Conservation (phyloP, 345 rosid species). For the Sapria himalayana region DNA sequence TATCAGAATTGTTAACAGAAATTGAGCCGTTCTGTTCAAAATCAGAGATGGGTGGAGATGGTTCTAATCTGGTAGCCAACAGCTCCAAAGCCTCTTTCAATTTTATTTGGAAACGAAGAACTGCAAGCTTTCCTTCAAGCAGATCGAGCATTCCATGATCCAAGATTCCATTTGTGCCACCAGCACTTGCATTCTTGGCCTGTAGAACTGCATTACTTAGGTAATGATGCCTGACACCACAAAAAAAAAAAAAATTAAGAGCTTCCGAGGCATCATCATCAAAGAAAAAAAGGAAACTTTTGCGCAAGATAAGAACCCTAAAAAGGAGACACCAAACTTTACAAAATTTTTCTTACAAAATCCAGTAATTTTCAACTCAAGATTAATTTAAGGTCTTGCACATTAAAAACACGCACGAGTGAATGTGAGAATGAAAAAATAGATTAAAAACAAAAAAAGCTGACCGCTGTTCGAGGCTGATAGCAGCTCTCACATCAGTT, state of each 20-base stretch:
- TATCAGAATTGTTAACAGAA: constrained; percentile 21
- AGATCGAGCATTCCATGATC: constrained; percentile 78
- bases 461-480: constrained; percentile 72
- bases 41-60: constrained; percentile 31
- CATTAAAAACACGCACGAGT: no score
- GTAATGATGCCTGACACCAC: constrained; percentile 48
- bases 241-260: constrained; percentile 12
- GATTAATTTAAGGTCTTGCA: no score
- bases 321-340: no score
- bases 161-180: constrained; percentile 26
- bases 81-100: constrained; percentile 66
- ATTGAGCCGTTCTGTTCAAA: constrained; percentile 27
- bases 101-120: constrained; percentile 79
- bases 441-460: neutral
- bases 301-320: no score
- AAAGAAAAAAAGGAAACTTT: no score
- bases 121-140: constrained; percentile 89
- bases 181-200: constrained; percentile 70
- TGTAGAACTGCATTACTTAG: constrained; percentile 87
- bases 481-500: constrained; percentile 31
- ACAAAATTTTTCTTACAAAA: no score
- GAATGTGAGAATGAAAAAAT: neutral
- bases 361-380: no score
- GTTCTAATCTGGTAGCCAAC: constrained; percentile 35
- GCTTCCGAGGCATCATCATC: no score